A percentile compares a stretch with the other conserved stretches of the same genome.
These are phyloP conservation scores for Aschersonia sp. DNA, from an alignment of 2,329 filamentous ascomycete species.

Conservation along the genomic window DNA sequence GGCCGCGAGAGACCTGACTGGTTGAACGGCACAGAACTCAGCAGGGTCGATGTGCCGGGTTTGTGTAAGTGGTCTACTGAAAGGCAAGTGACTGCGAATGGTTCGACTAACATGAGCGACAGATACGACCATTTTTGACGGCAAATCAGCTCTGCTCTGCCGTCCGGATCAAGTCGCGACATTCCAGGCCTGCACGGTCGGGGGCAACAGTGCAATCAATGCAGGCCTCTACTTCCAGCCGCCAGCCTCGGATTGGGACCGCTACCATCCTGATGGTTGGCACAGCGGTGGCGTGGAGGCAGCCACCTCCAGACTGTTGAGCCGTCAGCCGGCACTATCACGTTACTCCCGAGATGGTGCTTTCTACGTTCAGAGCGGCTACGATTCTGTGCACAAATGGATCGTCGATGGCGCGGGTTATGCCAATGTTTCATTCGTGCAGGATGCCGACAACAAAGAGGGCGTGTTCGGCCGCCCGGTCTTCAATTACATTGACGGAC, in stretches of 20 bases:
- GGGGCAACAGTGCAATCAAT: constrained; percentile 38
- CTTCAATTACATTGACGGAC: constrained; percentile 32
- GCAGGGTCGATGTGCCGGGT: constrained; percentile 37
- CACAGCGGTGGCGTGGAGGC: constrained; percentile 30
- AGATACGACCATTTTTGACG: constrained; percentile 34
- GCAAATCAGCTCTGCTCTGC: constrained; percentile 25
- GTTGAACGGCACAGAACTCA: constrained; percentile 30
- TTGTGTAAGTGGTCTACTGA: constrained; percentile 18
- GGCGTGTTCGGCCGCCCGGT: constrained; percentile 32
- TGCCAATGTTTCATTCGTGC: constrained; percentile 30
- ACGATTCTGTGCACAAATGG: constrained; percentile 31
- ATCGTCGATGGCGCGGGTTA: constrained; percentile 33
- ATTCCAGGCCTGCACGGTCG: constrained; percentile 34
- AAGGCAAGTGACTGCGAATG: too few species aligned
- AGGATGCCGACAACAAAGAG: constrained; percentile 27
- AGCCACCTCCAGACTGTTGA: constrained; percentile 29
- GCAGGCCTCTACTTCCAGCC: constrained; percentile 39
- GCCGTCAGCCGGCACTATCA: constrained; percentile 26
- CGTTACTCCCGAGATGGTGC: constrained; percentile 27
- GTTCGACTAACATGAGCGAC: constrained; percentile 1
- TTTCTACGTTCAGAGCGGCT: constrained; percentile 31
- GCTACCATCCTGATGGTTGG: constrained; percentile 34
- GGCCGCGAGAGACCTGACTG: constrained; percentile 31
- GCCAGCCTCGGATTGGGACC: constrained; percentile 35
- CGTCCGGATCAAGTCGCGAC: constrained; percentile 20